A percentile compares a stretch with the other conserved stretches of the same genome.
These are phyloP conservation scores for Paraphaeosphaeria minitans DNA, from an alignment of 2,329 filamentous ascomycete species.

Conservation along the genomic window DNA sequence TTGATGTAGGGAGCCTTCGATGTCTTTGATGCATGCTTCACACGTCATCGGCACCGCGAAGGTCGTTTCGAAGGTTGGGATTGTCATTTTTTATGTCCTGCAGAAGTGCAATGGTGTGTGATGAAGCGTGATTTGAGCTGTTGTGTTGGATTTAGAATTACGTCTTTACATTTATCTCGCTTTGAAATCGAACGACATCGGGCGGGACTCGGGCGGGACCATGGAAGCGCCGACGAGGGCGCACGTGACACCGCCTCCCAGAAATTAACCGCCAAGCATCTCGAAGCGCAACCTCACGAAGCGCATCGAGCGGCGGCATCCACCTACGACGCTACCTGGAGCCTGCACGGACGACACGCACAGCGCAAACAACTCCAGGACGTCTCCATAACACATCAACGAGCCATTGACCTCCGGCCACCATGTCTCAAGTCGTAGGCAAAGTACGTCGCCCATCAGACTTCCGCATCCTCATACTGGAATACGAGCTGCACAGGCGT, in stretches of 20 bases:
- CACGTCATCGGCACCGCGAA: constrained; percentile 96
- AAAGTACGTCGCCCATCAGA: constrained; percentile 59
- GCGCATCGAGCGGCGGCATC: constrained; percentile 5
- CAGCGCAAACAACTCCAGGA: constrained; percentile 6
- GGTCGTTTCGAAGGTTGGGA: constrained; percentile 68
- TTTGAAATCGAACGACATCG: constrained; percentile 38
- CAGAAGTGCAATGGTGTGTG: constrained; percentile 12
- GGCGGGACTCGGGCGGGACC: constrained; percentile 12
- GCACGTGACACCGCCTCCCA: constrained; percentile 16
- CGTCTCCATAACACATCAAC: neutral
- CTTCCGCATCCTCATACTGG: constrained; percentile 21
- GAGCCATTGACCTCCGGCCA: constrained; percentile 36
- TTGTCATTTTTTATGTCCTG: constrained; percentile 30
- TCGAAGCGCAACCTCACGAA: constrained; percentile 11
- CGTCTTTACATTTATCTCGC: constrained; percentile 20
- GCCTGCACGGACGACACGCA: constrained; percentile 1
- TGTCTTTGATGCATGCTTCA: constrained; percentile 83
- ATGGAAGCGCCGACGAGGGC: constrained; percentile 4
- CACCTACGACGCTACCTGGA: neutral
- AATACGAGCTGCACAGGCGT: neutral
- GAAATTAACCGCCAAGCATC: constrained; percentile 22
- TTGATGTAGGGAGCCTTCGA: constrained; percentile 78
- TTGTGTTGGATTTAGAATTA: neutral
- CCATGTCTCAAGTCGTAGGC: constrained; percentile 81
- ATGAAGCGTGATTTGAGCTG: constrained; percentile 3